Evolutionary conservation across 345 rosid species (phyloP).

Genomic region (Mangifera indica): DNA sequence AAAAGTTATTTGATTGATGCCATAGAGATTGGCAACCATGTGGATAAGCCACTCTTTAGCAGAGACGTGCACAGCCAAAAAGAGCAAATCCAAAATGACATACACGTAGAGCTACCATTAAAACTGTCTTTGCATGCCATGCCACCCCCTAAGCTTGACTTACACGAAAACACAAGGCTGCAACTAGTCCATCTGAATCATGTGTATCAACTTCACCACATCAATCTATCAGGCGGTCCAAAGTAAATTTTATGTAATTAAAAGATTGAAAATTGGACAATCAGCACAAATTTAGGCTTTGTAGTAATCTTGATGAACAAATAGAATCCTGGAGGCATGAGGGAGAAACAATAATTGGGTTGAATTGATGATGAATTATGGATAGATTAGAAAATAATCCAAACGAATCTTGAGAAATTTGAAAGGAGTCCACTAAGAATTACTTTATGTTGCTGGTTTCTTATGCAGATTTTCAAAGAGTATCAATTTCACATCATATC

Average conservation of each 20-base stretch:
- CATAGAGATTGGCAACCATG: background rate
- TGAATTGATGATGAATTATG: too few species aligned
- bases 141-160: background rate
- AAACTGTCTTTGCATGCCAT: too few species aligned
- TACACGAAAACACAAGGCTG: background rate
- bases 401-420: background rate
- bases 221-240: background rate
- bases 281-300: background rate
- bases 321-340: too few species aligned
- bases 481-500: background rate
- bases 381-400: too few species aligned
- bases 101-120: background rate
- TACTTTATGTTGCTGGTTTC: background rate
- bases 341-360: too few species aligned
- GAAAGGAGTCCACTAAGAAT: background rate
- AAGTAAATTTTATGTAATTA: too few species aligned
- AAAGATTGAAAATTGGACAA: background rate
- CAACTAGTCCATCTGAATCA: background rate
- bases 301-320: too few species aligned
- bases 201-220: background rate
- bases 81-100: background rate
- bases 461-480: background rate
- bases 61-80: conserved; percentile 12
- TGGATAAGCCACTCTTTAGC: background rate
- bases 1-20: background rate